Conservation (phyloP, 148 eudicot species). For the Dianthus caryophyllus region DNA sequence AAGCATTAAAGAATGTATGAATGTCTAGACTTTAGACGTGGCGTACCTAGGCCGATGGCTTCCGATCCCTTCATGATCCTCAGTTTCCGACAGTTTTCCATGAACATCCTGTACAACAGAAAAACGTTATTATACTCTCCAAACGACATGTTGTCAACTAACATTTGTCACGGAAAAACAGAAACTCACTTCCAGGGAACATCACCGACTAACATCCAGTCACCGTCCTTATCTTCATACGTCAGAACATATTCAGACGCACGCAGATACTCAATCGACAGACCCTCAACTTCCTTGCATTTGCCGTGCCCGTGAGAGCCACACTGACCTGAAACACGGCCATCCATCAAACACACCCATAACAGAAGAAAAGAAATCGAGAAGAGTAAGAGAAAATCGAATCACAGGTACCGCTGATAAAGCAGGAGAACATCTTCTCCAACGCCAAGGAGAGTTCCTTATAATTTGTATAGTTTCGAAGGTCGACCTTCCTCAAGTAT, state of each 20-base stretch:
- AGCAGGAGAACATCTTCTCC: constrained; percentile 41
- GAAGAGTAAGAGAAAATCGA: too few relatives aligned
- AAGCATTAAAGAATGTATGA: background rate
- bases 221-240: constrained; percentile 37
- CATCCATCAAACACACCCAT: constrained; percentile 10
- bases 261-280: constrained; percentile 25
- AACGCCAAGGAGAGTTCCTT: constrained; percentile 31
- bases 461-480: constrained; percentile 58
- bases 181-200: constrained; percentile 36
- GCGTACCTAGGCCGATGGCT: constrained; percentile 34
- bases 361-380: too few relatives aligned
- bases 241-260: constrained; percentile 33
- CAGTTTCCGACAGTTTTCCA: constrained; percentile 35
- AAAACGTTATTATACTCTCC: too few relatives aligned
- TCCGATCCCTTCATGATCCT: constrained; percentile 38
- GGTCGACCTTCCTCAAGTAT: constrained; percentile 81
- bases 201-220: constrained; percentile 40
- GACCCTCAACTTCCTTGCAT: constrained; percentile 20
- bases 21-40: background rate
- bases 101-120: constrained; percentile 31
- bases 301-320: constrained; percentile 23
- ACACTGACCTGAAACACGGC: constrained; percentile 25
- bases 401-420: constrained; percentile 32
- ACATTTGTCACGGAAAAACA: too few relatives aligned
- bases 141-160: too few relatives aligned